A percentile compares a stretch with the other conserved stretches of the same genome.
Evolutionary conservation across 2,329 filamentous ascomycete genomes (phyloP).

Genomic region (Ophiocordyceps sinensis): DNA sequence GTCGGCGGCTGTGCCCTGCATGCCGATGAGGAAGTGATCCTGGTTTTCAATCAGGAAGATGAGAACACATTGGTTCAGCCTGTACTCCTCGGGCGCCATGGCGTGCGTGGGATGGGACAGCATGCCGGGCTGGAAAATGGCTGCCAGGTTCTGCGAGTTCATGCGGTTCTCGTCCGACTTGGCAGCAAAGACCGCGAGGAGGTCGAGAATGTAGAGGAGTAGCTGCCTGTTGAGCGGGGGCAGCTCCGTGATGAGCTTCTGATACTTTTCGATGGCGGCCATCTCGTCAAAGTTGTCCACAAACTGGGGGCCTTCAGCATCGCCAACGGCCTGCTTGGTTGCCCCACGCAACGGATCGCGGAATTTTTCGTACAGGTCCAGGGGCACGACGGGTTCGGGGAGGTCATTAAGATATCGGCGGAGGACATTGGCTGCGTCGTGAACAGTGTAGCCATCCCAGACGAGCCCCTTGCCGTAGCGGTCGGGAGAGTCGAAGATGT

Average conservation of each 20-base stretch:
- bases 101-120: constrained; percentile 87
- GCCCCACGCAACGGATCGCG: constrained; percentile 62
- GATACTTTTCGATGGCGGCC: constrained; percentile 68
- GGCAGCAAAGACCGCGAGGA: constrained; percentile 91
- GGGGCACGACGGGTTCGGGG: constrained; percentile 88
- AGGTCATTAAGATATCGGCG: constrained; percentile 91
- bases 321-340: constrained; percentile 59
- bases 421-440: constrained; percentile 94
- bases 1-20: constrained; percentile 97
- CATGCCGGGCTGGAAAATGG: constrained; percentile 95
- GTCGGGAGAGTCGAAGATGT: constrained; percentile 83
- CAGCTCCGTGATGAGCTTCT: constrained; percentile 80
- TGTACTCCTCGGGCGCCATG: constrained; percentile 90
- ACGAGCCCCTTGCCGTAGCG: constrained; percentile 92
- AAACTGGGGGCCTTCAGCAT: constrained; percentile 54
- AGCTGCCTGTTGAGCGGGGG: constrained; percentile 88
- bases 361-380: constrained; percentile 86
- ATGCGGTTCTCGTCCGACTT: constrained; percentile 96
- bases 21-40: constrained; percentile 94
- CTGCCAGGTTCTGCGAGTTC: constrained; percentile 85
- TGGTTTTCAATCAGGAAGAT: constrained; percentile 98
- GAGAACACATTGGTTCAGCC: constrained; percentile 87
- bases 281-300: constrained; percentile 48
- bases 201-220: constrained; percentile 86
- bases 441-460: constrained; percentile 95